Conservation (phyloP, 2,329 filamentous ascomycete genomes). For the Fusarium burgessii region DNA sequence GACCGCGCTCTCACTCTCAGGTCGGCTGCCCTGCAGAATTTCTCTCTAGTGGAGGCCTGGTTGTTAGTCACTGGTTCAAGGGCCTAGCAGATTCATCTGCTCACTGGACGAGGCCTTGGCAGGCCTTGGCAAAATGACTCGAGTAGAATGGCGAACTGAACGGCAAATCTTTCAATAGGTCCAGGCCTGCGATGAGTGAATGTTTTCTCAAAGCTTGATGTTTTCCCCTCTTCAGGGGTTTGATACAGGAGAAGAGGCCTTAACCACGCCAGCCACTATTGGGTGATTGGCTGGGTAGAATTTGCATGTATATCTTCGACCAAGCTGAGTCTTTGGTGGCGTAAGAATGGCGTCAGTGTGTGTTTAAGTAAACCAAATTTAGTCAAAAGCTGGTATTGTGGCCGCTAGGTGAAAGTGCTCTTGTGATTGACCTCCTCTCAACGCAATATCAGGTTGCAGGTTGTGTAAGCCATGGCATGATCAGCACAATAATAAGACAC, state of each 20-base stretch:
- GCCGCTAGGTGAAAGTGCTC: neutral
- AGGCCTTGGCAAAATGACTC: slow-evolving; percentile 22
- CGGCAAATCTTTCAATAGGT: slow-evolving; percentile 1
- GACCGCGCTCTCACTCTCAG: slow-evolving; percentile 20
- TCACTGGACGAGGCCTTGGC: slow-evolving; percentile 25
- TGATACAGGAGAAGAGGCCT: slow-evolving; percentile 2
- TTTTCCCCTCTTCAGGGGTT: slow-evolving; percentile 13
- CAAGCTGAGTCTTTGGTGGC: slow-evolving; percentile 22
- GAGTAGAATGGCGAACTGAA: slow-evolving; percentile 1
- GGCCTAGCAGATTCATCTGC: neutral
- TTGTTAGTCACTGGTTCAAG: slow-evolving; percentile 16
- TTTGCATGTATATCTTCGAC: neutral
- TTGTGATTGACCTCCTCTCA: slow-evolving; percentile 6
- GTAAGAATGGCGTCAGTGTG: slow-evolving; percentile 35
- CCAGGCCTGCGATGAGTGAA: slow-evolving; percentile 3
- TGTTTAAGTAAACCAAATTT: slow-evolving; percentile 7
- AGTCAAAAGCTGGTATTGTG: neutral
- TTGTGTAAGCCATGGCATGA: neutral
- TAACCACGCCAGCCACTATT: neutral
- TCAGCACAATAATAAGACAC: slow-evolving; percentile 1
- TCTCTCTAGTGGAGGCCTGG: slow-evolving; percentile 24
- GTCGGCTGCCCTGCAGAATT: slow-evolving; percentile 22
- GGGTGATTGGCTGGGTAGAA: neutral
- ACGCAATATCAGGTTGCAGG: neutral
- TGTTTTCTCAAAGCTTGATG: neutral